These are phyloP conservation scores for Xerocomus spinulosus DNA, from an alignment of 768 basidiomycete species.

Conservation along the genomic window DNA sequence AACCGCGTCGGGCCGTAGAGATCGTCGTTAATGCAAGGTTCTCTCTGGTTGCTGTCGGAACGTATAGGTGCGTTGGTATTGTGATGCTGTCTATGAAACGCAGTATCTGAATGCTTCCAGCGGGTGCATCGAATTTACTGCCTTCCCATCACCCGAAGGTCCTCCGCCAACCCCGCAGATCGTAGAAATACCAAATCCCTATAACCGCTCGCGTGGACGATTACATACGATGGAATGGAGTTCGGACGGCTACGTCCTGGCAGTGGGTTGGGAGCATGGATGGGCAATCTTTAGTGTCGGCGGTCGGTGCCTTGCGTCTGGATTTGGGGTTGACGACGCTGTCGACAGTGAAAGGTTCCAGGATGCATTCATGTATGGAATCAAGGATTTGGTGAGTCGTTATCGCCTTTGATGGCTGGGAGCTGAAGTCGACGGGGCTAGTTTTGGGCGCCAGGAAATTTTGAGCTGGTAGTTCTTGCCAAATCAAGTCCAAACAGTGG, in stretches of 20 bases:
- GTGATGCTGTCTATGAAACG: background rate
- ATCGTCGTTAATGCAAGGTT: constrained; percentile 76
- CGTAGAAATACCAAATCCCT: constrained; percentile 59
- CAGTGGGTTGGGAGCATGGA: constrained; percentile 85
- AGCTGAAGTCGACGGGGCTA: constrained; percentile 27
- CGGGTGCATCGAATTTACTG: constrained; percentile 61
- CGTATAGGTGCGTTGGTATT: constrained; percentile 45
- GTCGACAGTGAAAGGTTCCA: constrained; percentile 61
- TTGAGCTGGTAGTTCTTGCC: constrained; percentile 78
- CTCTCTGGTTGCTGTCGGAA: constrained; percentile 79
- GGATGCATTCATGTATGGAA: constrained; percentile 83
- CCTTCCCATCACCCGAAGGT: constrained; percentile 64
- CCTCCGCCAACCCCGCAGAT: constrained; percentile 54
- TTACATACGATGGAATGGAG: constrained; percentile 83
- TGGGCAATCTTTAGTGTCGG: constrained; percentile 92
- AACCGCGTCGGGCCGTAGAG: constrained; percentile 60
- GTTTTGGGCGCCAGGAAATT: constrained; percentile 95
- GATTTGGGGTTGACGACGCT: constrained; percentile 62
- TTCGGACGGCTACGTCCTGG: constrained; percentile 91
- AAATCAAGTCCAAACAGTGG: constrained; percentile 48
- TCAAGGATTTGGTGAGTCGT: constrained; percentile 59
- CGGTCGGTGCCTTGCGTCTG: constrained; percentile 80
- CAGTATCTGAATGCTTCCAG: constrained; percentile 30
- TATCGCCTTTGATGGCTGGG: background rate
- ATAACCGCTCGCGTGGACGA: constrained; percentile 53